Conservation (phyloP, 768 basidiomycete genomes). For the Pisolithus tinctorius region DNA sequence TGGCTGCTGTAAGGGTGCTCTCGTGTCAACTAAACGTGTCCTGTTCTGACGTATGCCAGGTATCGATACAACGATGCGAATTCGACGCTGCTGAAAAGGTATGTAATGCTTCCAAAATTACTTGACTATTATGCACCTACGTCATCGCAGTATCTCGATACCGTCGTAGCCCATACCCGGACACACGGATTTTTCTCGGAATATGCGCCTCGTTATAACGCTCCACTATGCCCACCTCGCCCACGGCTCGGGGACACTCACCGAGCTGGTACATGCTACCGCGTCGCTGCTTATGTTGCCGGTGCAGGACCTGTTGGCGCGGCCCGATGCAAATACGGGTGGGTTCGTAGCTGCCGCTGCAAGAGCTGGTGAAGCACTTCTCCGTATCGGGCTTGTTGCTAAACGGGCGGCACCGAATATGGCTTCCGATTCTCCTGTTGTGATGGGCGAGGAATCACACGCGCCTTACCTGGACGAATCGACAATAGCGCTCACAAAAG, state of each 20-base stretch:
- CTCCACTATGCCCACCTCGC: constrained; percentile 69
- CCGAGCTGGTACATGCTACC: constrained; percentile 57
- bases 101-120: constrained; percentile 9
- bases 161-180: constrained; percentile 57
- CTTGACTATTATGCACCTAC: too few relatives aligned
- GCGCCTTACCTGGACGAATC: constrained; percentile 8
- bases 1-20: constrained; percentile 46
- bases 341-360: constrained; percentile 44
- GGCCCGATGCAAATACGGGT: constrained; percentile 9
- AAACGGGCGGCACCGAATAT: not conserved
- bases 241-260: constrained; percentile 52
- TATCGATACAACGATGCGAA: constrained; percentile 61
- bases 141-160: constrained; percentile 29
- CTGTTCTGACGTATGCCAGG: constrained; percentile 27
- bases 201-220: constrained; percentile 55
- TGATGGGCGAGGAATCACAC: constrained; percentile 4
- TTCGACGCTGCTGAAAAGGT: constrained; percentile 59
- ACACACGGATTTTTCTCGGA: constrained; percentile 46
- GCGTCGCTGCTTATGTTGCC: constrained; percentile 49
- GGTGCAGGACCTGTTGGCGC: constrained; percentile 24
- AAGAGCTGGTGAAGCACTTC: constrained; percentile 43
- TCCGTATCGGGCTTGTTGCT: constrained; percentile 40
- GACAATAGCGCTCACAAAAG: constrained; percentile 17
- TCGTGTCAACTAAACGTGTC: not conserved
- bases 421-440: not conserved